Percentiles rank a stretch among this genome's conserved stretches.
phyloP scores from a whole-genome alignment of 768 basidiomycete genomes.

The Termitomyces titanicus region DNA sequence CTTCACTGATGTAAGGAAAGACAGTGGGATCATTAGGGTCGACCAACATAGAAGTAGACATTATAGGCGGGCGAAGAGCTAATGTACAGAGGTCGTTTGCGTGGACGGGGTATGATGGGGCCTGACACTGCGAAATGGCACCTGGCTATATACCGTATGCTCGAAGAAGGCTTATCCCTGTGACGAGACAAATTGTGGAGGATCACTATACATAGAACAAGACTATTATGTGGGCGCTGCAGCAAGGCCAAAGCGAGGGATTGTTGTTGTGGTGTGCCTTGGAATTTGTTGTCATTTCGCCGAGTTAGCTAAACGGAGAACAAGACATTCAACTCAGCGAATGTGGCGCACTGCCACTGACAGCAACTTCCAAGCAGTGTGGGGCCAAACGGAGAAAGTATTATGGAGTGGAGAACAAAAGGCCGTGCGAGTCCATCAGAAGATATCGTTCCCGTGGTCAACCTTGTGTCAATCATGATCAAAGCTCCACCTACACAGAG shows the following conservation, averaged over 20 bases:
- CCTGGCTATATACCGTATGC: neutral
- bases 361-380: too few species aligned
- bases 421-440: neutral
- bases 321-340: neutral
- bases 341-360: neutral
- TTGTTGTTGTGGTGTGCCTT: slow-evolving; percentile 1
- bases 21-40: neutral
- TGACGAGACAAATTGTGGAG: neutral
- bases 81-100: neutral
- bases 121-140: neutral
- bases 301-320: neutral
- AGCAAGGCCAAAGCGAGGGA: neutral
- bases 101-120: neutral
- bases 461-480: neutral
- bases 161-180: neutral
- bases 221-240: neutral
- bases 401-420: neutral
- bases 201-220: slow-evolving; percentile 1
- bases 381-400: neutral
- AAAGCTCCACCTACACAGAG: neutral
- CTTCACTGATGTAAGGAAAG: neutral
- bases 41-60: neutral
- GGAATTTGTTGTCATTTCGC: neutral
- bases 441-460: neutral
- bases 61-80: neutral